These are phyloP conservation scores for Trichoderma cornu-damae DNA, from an alignment of 2,329 filamentous ascomycete genomes.

Conservation along the genomic window DNA sequence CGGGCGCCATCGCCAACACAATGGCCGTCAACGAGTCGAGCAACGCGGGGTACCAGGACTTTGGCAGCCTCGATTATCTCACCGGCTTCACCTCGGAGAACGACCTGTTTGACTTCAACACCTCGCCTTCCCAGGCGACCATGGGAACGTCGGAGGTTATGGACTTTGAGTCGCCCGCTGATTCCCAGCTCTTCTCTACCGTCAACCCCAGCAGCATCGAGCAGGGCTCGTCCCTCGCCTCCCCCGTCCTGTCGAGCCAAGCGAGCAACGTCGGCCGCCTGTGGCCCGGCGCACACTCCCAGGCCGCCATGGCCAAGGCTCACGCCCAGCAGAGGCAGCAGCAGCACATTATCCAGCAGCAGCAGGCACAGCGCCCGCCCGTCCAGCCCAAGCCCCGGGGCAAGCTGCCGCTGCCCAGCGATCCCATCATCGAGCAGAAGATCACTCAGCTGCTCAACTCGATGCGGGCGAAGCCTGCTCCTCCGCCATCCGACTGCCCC, in stretches of 20 bases:
- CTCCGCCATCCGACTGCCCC: constrained; percentile 40
- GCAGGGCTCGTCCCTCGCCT: constrained; percentile 46
- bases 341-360: constrained; percentile 51
- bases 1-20: constrained; percentile 74
- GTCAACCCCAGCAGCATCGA: constrained; percentile 72
- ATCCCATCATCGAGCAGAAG: constrained; percentile 80
- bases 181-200: constrained; percentile 57
- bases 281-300: constrained; percentile 91
- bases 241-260: constrained; percentile 46
- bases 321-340: constrained; percentile 64
- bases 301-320: constrained; percentile 72
- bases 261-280: constrained; percentile 63
- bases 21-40: constrained; percentile 67
- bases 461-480: constrained; percentile 70
- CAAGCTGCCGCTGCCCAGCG: constrained; percentile 51
- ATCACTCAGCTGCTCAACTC: constrained; percentile 89
- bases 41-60: constrained; percentile 49
- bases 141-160: constrained; percentile 61
- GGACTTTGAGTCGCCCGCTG: constrained; percentile 41
- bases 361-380: constrained; percentile 46
- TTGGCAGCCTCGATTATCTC: constrained; percentile 47
- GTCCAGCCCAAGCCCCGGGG: constrained; percentile 42
- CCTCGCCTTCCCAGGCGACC: constrained; percentile 55
- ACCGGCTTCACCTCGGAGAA: constrained; percentile 57
- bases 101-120: constrained; percentile 68